Percentiles rank a stretch among this genome's conserved stretches.
These are phyloP conservation scores for Hymenoscyphus scutula DNA, from an alignment of 2,329 filamentous ascomycete genomes.

Conservation along the genomic window DNA sequence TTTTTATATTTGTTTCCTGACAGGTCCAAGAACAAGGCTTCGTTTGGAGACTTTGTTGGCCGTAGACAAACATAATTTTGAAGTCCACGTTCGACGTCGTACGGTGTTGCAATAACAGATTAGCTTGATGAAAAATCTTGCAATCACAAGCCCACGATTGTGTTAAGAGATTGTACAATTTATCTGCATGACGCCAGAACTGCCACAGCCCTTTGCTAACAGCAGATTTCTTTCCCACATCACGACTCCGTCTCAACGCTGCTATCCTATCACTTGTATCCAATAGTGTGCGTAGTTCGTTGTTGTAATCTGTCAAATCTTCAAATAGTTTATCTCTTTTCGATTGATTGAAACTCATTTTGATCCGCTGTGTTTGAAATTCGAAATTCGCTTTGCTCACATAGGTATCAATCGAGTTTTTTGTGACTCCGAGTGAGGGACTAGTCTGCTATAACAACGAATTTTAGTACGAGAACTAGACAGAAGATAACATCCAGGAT, in stretches of 20 bases:
- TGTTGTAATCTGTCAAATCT: slow-evolving; percentile 16
- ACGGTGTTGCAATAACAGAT: slow-evolving; percentile 18
- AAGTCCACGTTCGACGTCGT: slow-evolving; percentile 13
- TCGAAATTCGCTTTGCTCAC: slow-evolving; percentile 4
- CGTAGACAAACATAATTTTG: slow-evolving; percentile 17
- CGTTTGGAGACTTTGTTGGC: slow-evolving; percentile 8
- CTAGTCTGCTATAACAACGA: slow-evolving; percentile 7
- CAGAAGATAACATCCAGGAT: neutral
- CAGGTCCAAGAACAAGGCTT: slow-evolving; percentile 13
- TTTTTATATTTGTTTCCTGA: slow-evolving; percentile 19
- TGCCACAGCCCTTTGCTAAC: slow-evolving; percentile 16
- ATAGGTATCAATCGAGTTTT: neutral
- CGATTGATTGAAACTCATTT: slow-evolving; percentile 19
- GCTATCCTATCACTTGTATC: slow-evolving; percentile 18
- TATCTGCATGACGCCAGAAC: slow-evolving; percentile 19
- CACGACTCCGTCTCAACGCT: slow-evolving; percentile 11
- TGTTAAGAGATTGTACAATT: slow-evolving; percentile 16
- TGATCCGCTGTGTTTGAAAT: slow-evolving; percentile 16
- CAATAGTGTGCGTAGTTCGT: slow-evolving; percentile 15
- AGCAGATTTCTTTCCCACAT: slow-evolving; percentile 6
- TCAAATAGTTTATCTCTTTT: slow-evolving; percentile 18
- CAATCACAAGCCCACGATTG: slow-evolving; percentile 20
- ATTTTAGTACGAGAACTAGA: neutral
- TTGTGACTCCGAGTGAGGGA: neutral
- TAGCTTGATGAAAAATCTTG: slow-evolving; percentile 19